Base-by-base conservation (phyloP, 192 early-diverging fungal genomes). In the Coemansia sp. region DNA sequence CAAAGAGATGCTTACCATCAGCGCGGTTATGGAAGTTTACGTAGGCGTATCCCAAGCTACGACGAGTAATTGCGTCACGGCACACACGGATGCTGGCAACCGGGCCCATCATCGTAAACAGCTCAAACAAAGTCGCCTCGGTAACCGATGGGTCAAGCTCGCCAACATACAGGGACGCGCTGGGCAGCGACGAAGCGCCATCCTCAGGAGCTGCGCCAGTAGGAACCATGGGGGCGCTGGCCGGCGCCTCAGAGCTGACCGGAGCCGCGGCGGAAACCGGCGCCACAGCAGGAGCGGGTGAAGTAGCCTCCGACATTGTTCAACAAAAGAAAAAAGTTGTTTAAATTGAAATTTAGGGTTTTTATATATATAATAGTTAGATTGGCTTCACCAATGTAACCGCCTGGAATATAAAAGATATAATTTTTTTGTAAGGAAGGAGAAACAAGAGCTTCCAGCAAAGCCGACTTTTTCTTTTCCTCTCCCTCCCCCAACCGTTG, bases 11-110 rank as follows among this genome's bases (percentile, higher is more conserved):
- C 79, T 96, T 90, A 55, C 72, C 65, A 76, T 98, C 94, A 43
- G 83, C 65, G 36, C 84, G 81, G 79, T 90, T 91, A 80, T 93
- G 91, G 85, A 87, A 98, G 90, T 98, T 98, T 72, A 98, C 94
- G 81, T 98, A 98, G 53, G 91, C 93, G 75, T 98, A 98, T 47
- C 96, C 94, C 59, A 98, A 82, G 59, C 87, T 90, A 73, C 93
- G 90, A 51, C 96, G 88, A 61, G 96, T 98, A 53, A 97, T 91
- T 44, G 93, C 89, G 78, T 98, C 96, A 70, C 96, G 83, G 80
- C 96, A 98, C 40, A 98, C 94, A 80, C 96, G 92, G 68, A 98
- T 97, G 58, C 88, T 91, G 48, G 94, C 90, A 67, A 98, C 94
- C 28, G 94, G 91, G 38, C 94, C 94, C 57, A 94, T 71, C 74